phyloP scores from a whole-genome alignment of 2,329 filamentous ascomycete species.

The Aspergillus sergii region DNA sequence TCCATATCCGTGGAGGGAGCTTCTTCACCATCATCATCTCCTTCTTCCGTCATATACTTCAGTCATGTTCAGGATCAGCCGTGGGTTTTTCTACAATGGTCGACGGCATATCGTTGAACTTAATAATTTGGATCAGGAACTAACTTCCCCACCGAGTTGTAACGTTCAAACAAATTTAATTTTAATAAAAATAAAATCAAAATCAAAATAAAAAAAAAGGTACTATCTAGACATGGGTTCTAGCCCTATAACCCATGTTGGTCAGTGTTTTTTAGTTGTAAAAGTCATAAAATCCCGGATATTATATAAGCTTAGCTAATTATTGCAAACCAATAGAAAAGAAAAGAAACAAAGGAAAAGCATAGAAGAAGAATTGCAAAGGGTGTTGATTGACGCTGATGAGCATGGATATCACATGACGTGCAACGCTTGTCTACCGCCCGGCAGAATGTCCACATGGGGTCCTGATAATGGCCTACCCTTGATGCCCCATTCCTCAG shows the following conservation, averaged over 20 bases:
- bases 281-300: not conserved
- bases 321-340: not conserved
- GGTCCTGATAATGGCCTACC: not conserved
- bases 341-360: not conserved
- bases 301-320: not conserved
- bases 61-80: not conserved
- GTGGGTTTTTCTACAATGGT: not conserved
- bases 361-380: not conserved
- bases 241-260: no score
- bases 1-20: not conserved
- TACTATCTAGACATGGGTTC: no score
- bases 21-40: not conserved
- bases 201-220: no score
- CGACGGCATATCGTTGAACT: not conserved
- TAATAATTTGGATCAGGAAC: not conserved
- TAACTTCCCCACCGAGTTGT: not conserved
- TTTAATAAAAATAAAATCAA: not conserved
- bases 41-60: not conserved
- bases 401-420: not conserved
- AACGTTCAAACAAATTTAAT: not conserved
- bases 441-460: not conserved
- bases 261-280: no score
- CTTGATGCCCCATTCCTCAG: conserved; percentile 8
- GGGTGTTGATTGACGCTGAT: not conserved
- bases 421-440: not conserved